Evolutionary conservation across 805 yeast species (phyloP).

Genomic region (Candida silvicultrix): DNA sequence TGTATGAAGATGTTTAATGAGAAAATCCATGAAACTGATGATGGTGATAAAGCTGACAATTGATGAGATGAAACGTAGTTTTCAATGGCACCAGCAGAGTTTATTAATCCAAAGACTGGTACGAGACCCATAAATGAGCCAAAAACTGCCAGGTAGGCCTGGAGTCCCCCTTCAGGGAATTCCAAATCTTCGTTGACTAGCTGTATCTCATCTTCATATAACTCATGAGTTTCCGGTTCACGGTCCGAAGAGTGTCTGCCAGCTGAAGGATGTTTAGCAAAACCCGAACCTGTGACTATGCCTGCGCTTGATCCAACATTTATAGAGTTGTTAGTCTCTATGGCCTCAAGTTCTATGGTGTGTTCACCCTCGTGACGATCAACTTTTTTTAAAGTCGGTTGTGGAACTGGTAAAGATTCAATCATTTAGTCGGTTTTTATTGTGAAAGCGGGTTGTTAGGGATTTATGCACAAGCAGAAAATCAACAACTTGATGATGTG

Average conservation of each 20-base stretch:
- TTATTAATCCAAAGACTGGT: slow-evolving; percentile 49
- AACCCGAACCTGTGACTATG: neutral
- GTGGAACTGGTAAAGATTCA: neutral
- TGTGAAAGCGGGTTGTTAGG: too few species aligned
- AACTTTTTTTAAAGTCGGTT: neutral
- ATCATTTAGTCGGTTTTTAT: too few species aligned
- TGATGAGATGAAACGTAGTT: slow-evolving; percentile 53
- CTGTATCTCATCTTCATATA: slow-evolving; percentile 12
- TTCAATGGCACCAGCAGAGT: slow-evolving; percentile 57
- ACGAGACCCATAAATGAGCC: slow-evolving; percentile 55
- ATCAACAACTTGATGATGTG: too few species aligned
- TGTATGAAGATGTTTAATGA: slow-evolving; percentile 47
- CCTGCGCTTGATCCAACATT: neutral
- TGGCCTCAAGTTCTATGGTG: neutral
- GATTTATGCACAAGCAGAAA: too few species aligned
- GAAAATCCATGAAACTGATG: slow-evolving; percentile 59
- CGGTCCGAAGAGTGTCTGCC: neutral
- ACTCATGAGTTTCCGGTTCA: neutral
- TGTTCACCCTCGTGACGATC: neutral
- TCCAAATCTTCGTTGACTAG: slow-evolving; percentile 20
- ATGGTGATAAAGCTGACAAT: slow-evolving; percentile 34
- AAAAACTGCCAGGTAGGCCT: slow-evolving; percentile 49
- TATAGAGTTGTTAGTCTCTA: neutral
- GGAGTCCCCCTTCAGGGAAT: slow-evolving; percentile 55
- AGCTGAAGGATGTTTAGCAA: neutral